Base-by-base conservation (phyloP, 345 rosid species). In the Conringia planisiliqua region DNA sequence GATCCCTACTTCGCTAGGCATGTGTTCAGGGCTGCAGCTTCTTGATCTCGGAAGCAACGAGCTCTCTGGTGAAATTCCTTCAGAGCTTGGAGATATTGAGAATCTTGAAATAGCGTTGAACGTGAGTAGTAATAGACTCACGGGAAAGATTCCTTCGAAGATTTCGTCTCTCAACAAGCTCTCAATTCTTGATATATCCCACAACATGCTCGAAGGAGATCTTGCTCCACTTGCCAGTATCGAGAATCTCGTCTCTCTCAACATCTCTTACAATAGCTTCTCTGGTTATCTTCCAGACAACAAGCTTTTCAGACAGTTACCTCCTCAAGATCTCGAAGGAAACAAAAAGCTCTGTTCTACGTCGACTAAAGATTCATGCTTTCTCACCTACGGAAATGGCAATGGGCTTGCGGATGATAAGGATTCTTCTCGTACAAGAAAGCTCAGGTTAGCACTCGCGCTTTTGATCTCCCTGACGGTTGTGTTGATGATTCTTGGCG, bases 71-170 rank as follows among this genome's bases (percentile, higher is more conserved):
- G 82, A 71, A 63, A 86, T 95, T 26, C 99, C 99, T 20, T 39
- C 79, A 39, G 93, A 88, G 71, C 81, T 95, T 17, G 91, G 88
- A 69, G 85, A 65, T 65, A 82, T 92, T 0, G 86, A 85, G 85
- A 80, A 93, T 14, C 97, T 95, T 71, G 97, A 89, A 64, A 95
- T 95, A 18, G 91, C 97, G 32, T 83, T 95, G 50, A 95, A 95
- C 83, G 75, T 95, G 81, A 95, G 99, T 51, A 82, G 87, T 79
- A 95, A 95, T 47, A 82, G 76, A 62, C 86, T 95, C 36, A 83
- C 89, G 0, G 97, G 99, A 24, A 82, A 85, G 63, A 83, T 95
- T 68, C 99, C 99, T 16, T 71, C 74, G 27, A 84, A 83, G 80
- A 26, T 95, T 51, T 83, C 97, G 17, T 82, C 96, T 27, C 91